Base-by-base conservation (phyloP, 306 rosid genomes). In the Prunus mira region DNA sequence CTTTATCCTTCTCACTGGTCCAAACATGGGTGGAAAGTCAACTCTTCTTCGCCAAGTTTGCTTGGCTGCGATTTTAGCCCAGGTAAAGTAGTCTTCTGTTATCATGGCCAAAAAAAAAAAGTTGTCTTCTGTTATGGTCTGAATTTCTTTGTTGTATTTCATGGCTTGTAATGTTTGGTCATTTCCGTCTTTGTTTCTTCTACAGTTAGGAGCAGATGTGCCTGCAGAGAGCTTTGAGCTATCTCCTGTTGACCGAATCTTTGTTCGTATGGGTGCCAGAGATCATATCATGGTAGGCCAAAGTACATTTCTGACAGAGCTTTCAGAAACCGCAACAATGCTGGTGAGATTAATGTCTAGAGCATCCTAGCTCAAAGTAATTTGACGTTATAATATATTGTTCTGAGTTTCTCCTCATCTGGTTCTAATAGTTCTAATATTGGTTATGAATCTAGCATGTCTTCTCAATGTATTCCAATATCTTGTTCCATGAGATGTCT, bases 11-110 rank as follows among this genome's bases (percentile, higher is more conserved):
- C 89, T 95, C 54, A 95, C 97, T 55, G 99, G 97, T 80, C 99
- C 99, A 58, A 95, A 95, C 84, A 92, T 95, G 99, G 99, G 99
- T 84, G 99, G 99, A 76, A 95, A 92, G 87, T 92, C 99, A 56
- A 95, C 99, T 34, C 91, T 95, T 76, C 95, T 95, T 85, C 97
- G 96, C 77, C 99, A 95, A 88, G 97, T 95, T 79, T 92, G 98
- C 90, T 83, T 92, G 93, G 86, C 97, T 69, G 91, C 88, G 76
- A 81, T 92, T 84, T 78, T 92, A 89, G 97, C 98, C 28, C 99
- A 95, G 96, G 99, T 88, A 81, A 82, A 81, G 64, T 45, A 64
- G 67, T 78, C 82, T 24, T 70, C 67, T 45, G 8, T 72, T 41
- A 22, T 18, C 43, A 38, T 38, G 43, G 43, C 43, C 9, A 38